phyloP scores from a whole-genome alignment of 2,329 filamentous ascomycete species.

The Fusarium albosuccineum region DNA sequence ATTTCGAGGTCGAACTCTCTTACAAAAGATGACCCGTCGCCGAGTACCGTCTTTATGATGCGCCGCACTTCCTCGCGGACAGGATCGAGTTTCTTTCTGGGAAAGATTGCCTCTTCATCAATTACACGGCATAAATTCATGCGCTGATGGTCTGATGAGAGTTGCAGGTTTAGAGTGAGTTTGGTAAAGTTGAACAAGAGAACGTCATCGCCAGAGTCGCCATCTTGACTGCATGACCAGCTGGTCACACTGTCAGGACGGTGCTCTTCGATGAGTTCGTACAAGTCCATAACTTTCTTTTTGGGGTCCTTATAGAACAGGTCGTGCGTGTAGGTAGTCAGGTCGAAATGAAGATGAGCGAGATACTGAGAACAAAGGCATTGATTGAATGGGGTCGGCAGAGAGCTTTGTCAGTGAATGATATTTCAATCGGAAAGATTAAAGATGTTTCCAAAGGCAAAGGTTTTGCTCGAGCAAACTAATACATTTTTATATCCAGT shows the following conservation, averaged over 20 bases:
- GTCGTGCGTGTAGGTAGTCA: background rate
- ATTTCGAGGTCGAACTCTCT: slow-evolving; percentile 19
- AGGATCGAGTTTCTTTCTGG: slow-evolving; percentile 24
- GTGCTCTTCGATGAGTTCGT: slow-evolving; percentile 1
- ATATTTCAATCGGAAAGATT: background rate
- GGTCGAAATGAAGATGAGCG: background rate
- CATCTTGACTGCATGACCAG: slow-evolving; percentile 4
- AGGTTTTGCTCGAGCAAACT: background rate
- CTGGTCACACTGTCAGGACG: slow-evolving; percentile 15
- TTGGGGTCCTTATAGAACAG: background rate
- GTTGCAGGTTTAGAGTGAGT: slow-evolving; percentile 14
- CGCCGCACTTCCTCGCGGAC: slow-evolving; percentile 30
- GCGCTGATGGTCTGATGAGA: slow-evolving; percentile 13
- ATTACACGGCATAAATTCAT: slow-evolving; percentile 13
- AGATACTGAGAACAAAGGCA: background rate
- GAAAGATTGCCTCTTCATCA: slow-evolving; percentile 9
- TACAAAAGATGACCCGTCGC: background rate
- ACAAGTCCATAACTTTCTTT: slow-evolving; percentile 5
- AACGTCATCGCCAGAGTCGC: background rate
- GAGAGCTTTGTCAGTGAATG: too few relatives aligned
- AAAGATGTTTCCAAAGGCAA: too few relatives aligned
- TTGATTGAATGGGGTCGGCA: background rate
- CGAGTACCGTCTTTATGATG: slow-evolving; percentile 16
- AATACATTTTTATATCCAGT: background rate
- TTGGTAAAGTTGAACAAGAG: slow-evolving; percentile 18